These are phyloP conservation scores for Aspergillus taichungensis DNA, from an alignment of 495 filamentous ascomycete species.

Conservation along the genomic window DNA sequence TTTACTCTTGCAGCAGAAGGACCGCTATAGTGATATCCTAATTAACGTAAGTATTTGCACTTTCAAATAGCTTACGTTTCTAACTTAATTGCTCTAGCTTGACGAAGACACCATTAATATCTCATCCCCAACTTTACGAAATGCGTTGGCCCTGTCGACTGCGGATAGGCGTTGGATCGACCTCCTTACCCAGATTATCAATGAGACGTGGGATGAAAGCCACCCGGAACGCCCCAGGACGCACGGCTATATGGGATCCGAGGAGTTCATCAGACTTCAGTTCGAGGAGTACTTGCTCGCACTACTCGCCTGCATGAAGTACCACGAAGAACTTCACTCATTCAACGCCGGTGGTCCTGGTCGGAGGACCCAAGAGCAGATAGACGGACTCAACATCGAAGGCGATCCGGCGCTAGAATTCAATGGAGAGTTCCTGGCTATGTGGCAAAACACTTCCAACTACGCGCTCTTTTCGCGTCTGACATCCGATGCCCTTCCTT, in stretches of 20 bases:
- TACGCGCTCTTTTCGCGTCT: conserved; percentile 72
- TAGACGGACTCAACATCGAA: conserved; percentile 47
- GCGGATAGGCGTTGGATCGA: conserved; percentile 96
- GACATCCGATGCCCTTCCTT: conserved; percentile 77
- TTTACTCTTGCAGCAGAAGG: conserved; percentile 83
- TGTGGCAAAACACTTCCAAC: conserved; percentile 82
- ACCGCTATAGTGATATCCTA: conserved; percentile 94
- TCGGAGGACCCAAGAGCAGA: conserved; percentile 21
- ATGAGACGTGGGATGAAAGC: conserved; percentile 91
- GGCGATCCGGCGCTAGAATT: conserved; percentile 84
- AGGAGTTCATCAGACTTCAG: conserved; percentile 95
- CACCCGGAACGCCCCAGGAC: conserved; percentile 86
- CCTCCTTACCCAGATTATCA: conserved; percentile 83
- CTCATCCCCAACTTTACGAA: conserved; percentile 66
- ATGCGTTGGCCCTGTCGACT: conserved; percentile 68
- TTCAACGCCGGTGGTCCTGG: conserved; percentile 19
- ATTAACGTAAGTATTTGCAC: conserved; percentile 58
- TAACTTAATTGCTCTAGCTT: conserved; percentile 38
- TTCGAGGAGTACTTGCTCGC: conserved; percentile 96
- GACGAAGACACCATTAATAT: conserved; percentile 85
- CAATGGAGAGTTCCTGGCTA: conserved; percentile 56
- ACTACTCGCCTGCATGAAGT: conserved; percentile 80
- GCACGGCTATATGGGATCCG: conserved; percentile 89
- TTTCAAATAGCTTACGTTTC: background rate
- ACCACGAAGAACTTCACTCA: conserved; percentile 62